Evolutionary conservation across 83 land plant species (phyloP).

Genomic region (Picea abies): DNA sequence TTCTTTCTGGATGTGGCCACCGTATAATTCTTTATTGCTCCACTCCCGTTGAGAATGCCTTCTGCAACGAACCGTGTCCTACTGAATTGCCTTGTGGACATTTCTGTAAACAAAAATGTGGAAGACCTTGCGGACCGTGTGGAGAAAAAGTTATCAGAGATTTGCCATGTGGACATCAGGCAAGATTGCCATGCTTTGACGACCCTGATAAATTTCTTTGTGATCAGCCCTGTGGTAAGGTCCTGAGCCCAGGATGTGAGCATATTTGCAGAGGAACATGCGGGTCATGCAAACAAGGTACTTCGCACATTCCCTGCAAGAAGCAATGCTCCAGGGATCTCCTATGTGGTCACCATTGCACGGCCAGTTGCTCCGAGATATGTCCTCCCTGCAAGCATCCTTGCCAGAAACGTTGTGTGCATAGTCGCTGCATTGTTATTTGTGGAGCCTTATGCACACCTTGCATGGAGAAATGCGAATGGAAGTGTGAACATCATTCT

Average conservation of each 20-base stretch:
- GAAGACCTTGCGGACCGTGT: neutral
- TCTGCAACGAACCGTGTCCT: conserved; percentile 12
- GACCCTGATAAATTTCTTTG: conserved; percentile 11
- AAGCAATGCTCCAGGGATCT: conserved; percentile 13
- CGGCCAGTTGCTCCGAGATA: neutral
- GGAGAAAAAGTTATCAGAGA: neutral
- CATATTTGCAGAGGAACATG: conserved; percentile 27
- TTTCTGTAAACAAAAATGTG: conserved; percentile 12
- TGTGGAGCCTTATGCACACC: conserved; percentile 7
- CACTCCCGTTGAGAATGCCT: neutral
- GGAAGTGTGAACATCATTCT: conserved; percentile 11
- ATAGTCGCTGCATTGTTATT: conserved; percentile 21
- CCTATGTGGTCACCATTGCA: conserved; percentile 25
- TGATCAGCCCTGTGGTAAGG: conserved; percentile 4
- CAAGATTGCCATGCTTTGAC: neutral
- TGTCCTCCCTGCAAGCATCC: conserved; percentile 22
- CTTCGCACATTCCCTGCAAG: conserved; percentile 14
- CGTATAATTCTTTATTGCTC: neutral
- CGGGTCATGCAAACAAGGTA: conserved; percentile 26
- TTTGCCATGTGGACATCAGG: conserved; percentile 19
- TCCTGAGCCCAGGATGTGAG: neutral
- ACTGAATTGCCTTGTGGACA: conserved; percentile 9
- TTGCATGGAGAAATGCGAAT: conserved; percentile 23
- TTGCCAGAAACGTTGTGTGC: conserved; percentile 22
- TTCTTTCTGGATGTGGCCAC: conserved; percentile 30